A percentile compares a stretch with the other conserved stretches of the same genome.
Conservation (phyloP, 169 alveolate species). For the Miamiensis avidus region DNA sequence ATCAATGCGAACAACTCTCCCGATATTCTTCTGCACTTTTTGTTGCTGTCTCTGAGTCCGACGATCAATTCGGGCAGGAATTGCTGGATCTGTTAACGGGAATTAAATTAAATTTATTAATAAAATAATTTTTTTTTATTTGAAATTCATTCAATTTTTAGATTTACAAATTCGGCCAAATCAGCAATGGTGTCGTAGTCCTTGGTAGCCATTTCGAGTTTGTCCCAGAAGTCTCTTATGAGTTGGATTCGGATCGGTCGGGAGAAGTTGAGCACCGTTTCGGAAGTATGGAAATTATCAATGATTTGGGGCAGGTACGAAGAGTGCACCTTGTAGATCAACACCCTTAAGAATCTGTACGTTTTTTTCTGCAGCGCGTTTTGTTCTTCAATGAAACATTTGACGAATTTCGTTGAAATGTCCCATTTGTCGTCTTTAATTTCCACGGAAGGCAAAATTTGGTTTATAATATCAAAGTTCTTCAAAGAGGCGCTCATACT, state of each 20-base stretch:
- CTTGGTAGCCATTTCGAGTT: background rate
- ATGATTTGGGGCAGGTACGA: slow-evolving; percentile 25
- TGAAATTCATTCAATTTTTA: background rate
- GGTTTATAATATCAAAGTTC: slow-evolving; percentile 33
- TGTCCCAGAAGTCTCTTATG: slow-evolving; percentile 14
- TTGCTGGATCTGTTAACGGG: background rate
- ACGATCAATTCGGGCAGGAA: slow-evolving; percentile 47
- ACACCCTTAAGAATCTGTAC: slow-evolving; percentile 27
- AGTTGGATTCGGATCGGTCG: slow-evolving; percentile 28
- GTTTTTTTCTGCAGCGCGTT: slow-evolving; percentile 26
- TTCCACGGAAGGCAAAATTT: slow-evolving; percentile 22
- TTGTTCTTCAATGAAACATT: slow-evolving; percentile 20
- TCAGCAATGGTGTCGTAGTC: background rate
- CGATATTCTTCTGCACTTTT: slow-evolving; percentile 20
- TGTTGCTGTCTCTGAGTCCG: slow-evolving; percentile 40
- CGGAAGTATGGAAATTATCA: slow-evolving; percentile 11
- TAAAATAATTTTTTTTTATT: too few species aligned
- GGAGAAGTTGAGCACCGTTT: slow-evolving; percentile 24
- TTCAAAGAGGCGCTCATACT: slow-evolving; percentile 8
- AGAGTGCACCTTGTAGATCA: slow-evolving; percentile 35
- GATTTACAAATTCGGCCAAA: slow-evolving; percentile 13
- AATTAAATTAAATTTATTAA: too few species aligned
- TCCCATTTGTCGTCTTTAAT: slow-evolving; percentile 38
- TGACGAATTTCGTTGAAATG: slow-evolving; percentile 25
- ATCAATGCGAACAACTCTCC: slow-evolving; percentile 20